Evolutionary conservation across 2,329 filamentous ascomycete species (phyloP), one percentile per base, ranked within the genome.

Genomic region (Fusarium metavorans): DNA sequence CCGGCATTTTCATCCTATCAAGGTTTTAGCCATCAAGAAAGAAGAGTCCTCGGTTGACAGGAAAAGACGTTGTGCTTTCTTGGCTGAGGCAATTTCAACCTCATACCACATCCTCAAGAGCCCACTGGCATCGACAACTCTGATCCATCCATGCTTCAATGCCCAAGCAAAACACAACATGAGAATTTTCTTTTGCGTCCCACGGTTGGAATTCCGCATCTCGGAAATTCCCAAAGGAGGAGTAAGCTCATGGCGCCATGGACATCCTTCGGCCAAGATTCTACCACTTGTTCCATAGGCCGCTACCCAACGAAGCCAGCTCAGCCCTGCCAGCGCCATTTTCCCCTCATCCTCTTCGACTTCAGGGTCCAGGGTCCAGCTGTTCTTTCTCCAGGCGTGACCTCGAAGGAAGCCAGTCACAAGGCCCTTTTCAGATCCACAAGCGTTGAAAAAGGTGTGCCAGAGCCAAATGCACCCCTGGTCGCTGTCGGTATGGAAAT

Each of bases 361-460:
- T 27, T 59, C 75, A 74, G 74, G 75, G 75, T 74, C 75, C 72
- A 74, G 75, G 74, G 66, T 72, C 67, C 58, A 72, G 32, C 25
- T 25, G 43, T 48, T 23, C 20, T 48, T 48, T 25, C 20, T 48
- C 43, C 20, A 48, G 23, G 43, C 23, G 23, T 48, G 43, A 48
- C 43, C 43, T 10, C 6, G 13, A 16, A 48, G 23, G 23, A 48
- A 27, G 43, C 43, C 43, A 48, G 43, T 48, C 43, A 48, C 43
- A 27, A 27, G 48, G 60, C 48, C 65, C 45, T 25, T 23, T n/a
- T 11, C 25, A 23, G 57, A 25, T n/a, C 37, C 37, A 59, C 37
- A 41, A 37, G 13, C 25, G 34, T 25, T 58, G 54, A 58, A 58
- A 39, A 39, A 23, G 20, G 20, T 48, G 43, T 48, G 43, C 23